A percentile compares a stretch with the other conserved stretches of the same genome.
phyloP scores from a whole-genome alignment of 2,329 filamentous ascomycete species.

The Ampelomyces quisqualis region DNA sequence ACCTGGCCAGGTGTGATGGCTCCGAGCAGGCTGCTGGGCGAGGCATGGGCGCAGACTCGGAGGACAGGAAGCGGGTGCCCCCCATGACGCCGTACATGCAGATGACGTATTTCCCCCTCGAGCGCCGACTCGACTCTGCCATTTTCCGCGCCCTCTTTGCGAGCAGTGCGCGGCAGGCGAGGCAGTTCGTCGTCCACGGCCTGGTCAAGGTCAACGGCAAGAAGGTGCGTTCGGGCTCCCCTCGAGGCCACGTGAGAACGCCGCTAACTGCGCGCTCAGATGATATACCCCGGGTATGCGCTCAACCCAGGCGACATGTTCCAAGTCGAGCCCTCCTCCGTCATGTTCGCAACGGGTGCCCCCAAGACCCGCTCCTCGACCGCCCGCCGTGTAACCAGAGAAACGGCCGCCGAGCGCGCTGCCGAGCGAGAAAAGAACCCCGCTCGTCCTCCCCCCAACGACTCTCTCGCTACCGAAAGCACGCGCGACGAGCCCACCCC shows the following conservation, averaged over 20 bases:
- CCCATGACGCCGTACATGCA: slow-evolving; percentile 83
- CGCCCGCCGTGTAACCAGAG: slow-evolving; percentile 33
- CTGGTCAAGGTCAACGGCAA: slow-evolving; percentile 95
- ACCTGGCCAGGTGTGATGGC: slow-evolving; percentile 79
- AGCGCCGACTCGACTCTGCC: slow-evolving; percentile 89
- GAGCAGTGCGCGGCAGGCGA: slow-evolving; percentile 86
- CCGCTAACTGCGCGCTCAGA: slow-evolving; percentile 56
- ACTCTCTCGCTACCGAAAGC: slow-evolving; percentile 6
- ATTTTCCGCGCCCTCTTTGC: slow-evolving; percentile 93
- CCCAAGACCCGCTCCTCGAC: slow-evolving; percentile 54
- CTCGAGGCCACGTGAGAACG: neutral
- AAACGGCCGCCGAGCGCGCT: slow-evolving; percentile 33
- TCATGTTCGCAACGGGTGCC: slow-evolving; percentile 82
- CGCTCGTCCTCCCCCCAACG: slow-evolving; percentile 15
- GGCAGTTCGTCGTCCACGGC: slow-evolving; percentile 92
- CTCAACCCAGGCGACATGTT: slow-evolving; percentile 98
- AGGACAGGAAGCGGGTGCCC: slow-evolving; percentile 18
- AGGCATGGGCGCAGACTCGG: slow-evolving; percentile 64
- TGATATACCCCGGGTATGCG: slow-evolving; percentile 87
- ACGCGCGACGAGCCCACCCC: slow-evolving; percentile 31
- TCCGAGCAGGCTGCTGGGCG: slow-evolving; percentile 79
- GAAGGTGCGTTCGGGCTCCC: slow-evolving; percentile 60
- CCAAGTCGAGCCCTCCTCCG: slow-evolving; percentile 85
- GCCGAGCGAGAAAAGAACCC: slow-evolving; percentile 25
- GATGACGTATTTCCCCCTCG: slow-evolving; percentile 90